Evolutionary conservation across 345 rosid genomes (phyloP), one percentile per base, ranked within the genome.

Genomic region (Isatis tinctoria): DNA sequence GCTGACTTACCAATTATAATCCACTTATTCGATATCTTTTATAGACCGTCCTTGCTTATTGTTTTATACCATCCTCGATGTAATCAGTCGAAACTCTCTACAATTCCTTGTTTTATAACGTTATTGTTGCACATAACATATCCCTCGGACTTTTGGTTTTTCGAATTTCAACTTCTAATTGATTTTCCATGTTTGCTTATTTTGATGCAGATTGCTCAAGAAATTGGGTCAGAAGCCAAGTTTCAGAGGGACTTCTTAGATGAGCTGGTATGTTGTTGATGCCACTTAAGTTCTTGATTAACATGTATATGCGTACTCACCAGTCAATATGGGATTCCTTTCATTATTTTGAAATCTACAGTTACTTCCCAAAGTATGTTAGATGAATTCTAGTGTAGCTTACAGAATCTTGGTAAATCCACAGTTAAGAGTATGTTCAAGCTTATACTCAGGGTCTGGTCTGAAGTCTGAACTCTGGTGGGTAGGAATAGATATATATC

Each of bases 151-250:
- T 3, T 37, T 51, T 13, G 28, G 56, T 70, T 56, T 27, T 28
- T 26, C 32, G 10, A 11, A 3, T 47, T 33, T 59, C 47, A 14
- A 33, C 20, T 12, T 47, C 33, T 66, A 8, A 10, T 6, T 16
- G 2, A 12, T 36, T 71, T 24, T 54, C n/a, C 6, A 3, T 71
- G 49, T 8, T 59, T 6, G 26, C 14, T 73, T 68, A 9, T 36
- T n/a, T 20, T 40, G 39, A 40, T 45, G 81, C 87, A 94, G 97
- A 92, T 94, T 45, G 98, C 97, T 70, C 83, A 87, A 75, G 96
- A 80, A 72, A 91, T 89, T 59, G 86, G 84, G 32, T 69, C 96
- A 20, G 97, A 92, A 82, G 90, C 97, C 0, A 87, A 84, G 79
- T 89, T 53, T 69, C 96, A 92, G 83, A 89, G 81, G 73, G 93